Evolutionary conservation across 163 green algal species (phyloP).

Genomic region (Chlorella variabilis): DNA sequence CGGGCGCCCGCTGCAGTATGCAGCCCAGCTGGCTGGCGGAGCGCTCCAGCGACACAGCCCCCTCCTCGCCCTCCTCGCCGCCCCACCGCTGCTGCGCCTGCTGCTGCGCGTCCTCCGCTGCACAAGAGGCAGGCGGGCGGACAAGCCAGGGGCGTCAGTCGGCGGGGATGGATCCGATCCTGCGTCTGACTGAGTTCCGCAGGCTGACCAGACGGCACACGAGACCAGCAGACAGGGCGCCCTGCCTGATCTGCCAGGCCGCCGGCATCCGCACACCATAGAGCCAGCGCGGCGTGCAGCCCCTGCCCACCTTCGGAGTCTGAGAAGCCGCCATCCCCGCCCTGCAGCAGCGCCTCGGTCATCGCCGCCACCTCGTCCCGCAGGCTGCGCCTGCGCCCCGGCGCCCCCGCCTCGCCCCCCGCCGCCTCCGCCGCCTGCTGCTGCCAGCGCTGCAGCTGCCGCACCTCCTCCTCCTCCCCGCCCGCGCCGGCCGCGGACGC

Average conservation of each 20-base stretch:
- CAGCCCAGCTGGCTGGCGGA: neutral
- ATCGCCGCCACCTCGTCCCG: neutral
- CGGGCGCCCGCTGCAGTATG: slow-evolving; percentile 16
- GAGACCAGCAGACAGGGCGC: no score
- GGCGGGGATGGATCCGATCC: no score
- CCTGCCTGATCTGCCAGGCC: no score
- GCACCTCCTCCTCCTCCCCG: slow-evolving; percentile 8
- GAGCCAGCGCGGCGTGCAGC: no score
- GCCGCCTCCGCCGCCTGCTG: neutral
- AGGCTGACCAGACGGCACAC: no score
- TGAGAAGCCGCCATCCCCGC: neutral
- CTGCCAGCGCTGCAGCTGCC: slow-evolving; percentile 5
- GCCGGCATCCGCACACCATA: no score
- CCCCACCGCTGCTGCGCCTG: neutral
- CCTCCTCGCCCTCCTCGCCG: neutral
- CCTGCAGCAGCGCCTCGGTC: slow-evolving; percentile 8
- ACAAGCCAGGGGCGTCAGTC: no score
- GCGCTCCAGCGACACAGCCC: neutral
- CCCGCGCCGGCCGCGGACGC: neutral
- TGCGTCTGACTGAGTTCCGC: no score
- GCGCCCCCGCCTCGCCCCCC: neutral
- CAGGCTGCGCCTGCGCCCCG: neutral
- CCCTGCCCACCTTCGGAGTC: neutral
- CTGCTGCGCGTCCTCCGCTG: neutral
- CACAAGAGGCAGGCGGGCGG: neutral